These are phyloP conservation scores for Incumbomyces delicatus DNA, from an alignment of 2,329 filamentous ascomycete genomes.

Conservation along the genomic window DNA sequence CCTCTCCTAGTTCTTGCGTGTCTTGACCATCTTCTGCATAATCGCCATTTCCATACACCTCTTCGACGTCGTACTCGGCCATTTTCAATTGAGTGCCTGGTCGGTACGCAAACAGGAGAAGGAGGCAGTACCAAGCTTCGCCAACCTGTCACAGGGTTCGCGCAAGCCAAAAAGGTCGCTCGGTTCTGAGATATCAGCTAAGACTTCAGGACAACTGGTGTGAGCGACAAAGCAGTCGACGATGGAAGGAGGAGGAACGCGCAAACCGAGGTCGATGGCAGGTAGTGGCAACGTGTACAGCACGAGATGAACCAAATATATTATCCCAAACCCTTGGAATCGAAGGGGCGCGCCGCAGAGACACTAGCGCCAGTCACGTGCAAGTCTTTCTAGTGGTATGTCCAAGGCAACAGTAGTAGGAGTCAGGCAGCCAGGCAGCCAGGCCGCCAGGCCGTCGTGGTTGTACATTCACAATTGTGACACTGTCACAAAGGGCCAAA, in stretches of 20 bases:
- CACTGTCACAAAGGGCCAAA: not conserved
- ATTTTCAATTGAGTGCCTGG: slow-evolving; percentile 25
- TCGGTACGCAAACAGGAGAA: no score
- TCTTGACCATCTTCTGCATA: slow-evolving; percentile 61
- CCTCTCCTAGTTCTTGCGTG: slow-evolving; percentile 68
- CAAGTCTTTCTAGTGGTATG: no score
- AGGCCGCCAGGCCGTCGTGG: no score
- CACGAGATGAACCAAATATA: not conserved
- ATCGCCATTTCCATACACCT: slow-evolving; percentile 17
- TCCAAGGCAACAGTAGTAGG: no score
- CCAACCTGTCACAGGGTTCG: no score
- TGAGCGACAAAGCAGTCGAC: not conserved
- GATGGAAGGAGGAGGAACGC: not conserved
- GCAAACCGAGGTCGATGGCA: not conserved
- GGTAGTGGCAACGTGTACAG: not conserved
- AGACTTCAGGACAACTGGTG: slow-evolving; percentile 15
- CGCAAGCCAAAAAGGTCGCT: not conserved
- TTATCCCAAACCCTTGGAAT: no score
- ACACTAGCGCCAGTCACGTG: no score
- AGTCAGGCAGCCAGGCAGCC: no score
- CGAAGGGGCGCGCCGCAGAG: no score
- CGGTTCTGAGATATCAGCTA: slow-evolving; percentile 18
- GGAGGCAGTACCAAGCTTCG: no score
- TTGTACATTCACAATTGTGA: not conserved
- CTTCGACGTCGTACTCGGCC: slow-evolving; percentile 46